Evolutionary conservation across 2,329 filamentous ascomycete genomes (phyloP).

Genomic region (Colletotrichum orchidophilum): DNA sequence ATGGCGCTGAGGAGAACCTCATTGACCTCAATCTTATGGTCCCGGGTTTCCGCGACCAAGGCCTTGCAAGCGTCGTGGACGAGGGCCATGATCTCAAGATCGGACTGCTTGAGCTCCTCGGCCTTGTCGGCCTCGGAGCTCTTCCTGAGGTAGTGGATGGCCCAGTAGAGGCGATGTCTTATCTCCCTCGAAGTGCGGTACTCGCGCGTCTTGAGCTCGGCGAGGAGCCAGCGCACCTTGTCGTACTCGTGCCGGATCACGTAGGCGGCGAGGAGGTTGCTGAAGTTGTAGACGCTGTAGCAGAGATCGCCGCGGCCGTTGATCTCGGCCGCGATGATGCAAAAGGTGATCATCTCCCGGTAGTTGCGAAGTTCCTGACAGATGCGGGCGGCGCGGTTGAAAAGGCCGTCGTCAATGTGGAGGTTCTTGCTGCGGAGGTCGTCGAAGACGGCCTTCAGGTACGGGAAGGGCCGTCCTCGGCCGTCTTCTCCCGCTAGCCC

Average conservation of each 20-base stretch:
- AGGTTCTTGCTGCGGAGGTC: conserved; percentile 40
- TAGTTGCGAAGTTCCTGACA: conserved; percentile 43
- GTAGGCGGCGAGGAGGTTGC: conserved; percentile 47
- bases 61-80: conserved; percentile 8
- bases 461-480: conserved; percentile 5
- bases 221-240: conserved; percentile 43
- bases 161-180: conserved; percentile 21
- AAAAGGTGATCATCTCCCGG: conserved; percentile 43
- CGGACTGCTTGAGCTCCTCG: conserved; percentile 19
- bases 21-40: background rate
- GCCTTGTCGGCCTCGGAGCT: conserved; percentile 24
- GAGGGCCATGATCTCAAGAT: conserved; percentile 19
- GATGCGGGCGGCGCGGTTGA: conserved; percentile 46
- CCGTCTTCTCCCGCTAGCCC: conserved; percentile 27
- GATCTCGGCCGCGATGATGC: conserved; percentile 46
- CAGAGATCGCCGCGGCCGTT: conserved; percentile 48
- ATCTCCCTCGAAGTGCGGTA: conserved; percentile 22
- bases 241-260: conserved; percentile 42
- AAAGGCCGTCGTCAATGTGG: conserved; percentile 46
- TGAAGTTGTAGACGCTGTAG: conserved; percentile 50
- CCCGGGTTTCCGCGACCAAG: conserved; percentile 9
- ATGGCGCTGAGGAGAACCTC: conserved; percentile 10
- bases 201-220: conserved; percentile 17
- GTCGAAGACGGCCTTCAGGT: conserved; percentile 36
- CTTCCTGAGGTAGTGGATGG: conserved; percentile 24